Conservation (phyloP, 345 rosid species). For the Salix caprea region DNA sequence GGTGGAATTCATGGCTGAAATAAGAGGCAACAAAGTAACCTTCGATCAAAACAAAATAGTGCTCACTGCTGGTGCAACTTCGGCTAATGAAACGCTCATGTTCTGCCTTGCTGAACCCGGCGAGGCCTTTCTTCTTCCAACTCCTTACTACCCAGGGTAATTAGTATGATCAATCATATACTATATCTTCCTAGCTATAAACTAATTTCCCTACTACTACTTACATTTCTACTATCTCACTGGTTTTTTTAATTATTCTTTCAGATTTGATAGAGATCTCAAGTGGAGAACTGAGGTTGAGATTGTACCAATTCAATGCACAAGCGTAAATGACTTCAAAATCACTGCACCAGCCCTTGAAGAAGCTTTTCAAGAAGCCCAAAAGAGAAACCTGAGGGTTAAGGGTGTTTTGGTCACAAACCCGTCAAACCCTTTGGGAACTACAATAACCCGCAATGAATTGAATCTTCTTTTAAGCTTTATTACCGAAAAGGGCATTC, state of each 20-base stretch:
- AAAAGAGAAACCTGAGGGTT: constrained; percentile 9
- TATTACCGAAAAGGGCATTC: constrained; percentile 11
- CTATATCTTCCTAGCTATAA: background rate
- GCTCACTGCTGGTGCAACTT: constrained; percentile 34
- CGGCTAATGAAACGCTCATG: constrained; percentile 31
- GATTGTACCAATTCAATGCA: constrained; percentile 29
- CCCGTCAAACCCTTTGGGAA: constrained; percentile 36
- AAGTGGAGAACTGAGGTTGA: constrained; percentile 33
- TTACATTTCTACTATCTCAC: no score
- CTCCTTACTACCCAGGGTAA: constrained; percentile 38
- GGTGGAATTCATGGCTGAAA: constrained; percentile 19
- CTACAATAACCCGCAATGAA: constrained; percentile 14
- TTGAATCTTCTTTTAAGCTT: constrained; percentile 20
- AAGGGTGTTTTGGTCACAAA: constrained; percentile 28
- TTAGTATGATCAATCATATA: background rate
- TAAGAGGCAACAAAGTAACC: constrained; percentile 25
- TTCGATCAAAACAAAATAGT: constrained; percentile 30
- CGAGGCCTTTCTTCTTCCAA: constrained; percentile 31
- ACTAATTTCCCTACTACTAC: no score
- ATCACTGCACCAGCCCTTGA: constrained; percentile 18
- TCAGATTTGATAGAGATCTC: constrained; percentile 35
- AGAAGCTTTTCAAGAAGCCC: constrained; percentile 18
- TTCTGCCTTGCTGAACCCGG: constrained; percentile 31
- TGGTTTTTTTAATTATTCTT: background rate
- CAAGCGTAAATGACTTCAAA: constrained; percentile 23